Conservation (phyloP, 352 stramenopile species). For the Pythium phragmitis region DNA sequence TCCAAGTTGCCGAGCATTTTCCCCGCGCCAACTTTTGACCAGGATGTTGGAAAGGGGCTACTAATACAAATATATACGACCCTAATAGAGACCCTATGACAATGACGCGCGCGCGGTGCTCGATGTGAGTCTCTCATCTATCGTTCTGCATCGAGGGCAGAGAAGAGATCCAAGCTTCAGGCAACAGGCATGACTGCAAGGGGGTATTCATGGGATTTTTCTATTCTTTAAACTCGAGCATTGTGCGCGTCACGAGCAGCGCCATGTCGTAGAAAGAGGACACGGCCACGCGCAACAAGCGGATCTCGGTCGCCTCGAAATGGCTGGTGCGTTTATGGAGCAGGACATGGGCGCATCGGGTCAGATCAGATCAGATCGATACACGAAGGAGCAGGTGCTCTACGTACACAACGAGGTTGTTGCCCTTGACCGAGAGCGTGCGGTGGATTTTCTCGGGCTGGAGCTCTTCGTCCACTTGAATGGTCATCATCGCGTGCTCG, state of each 20-base stretch:
- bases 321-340: slow-evolving; percentile 34
- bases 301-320: slow-evolving; percentile 82
- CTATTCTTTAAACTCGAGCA: slow-evolving; percentile 87
- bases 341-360: neutral
- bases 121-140: neutral
- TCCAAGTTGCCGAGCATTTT: slow-evolving; percentile 6
- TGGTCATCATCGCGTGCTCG: slow-evolving; percentile 67
- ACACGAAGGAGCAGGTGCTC: neutral
- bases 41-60: slow-evolving; percentile 1
- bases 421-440: slow-evolving; percentile 56
- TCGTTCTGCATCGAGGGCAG: neutral
- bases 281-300: slow-evolving; percentile 77
- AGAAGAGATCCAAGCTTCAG: neutral
- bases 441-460: slow-evolving; percentile 86
- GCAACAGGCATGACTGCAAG: neutral
- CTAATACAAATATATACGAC: slow-evolving; percentile 6
- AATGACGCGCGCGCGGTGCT: neutral
- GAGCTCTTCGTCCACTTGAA: slow-evolving; percentile 87
- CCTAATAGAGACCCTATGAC: neutral
- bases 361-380: neutral
- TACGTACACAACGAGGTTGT: slow-evolving; percentile 72
- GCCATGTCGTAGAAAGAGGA: slow-evolving; percentile 89
- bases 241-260: slow-evolving; percentile 63
- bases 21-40: slow-evolving; percentile 1
- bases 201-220: slow-evolving; percentile 9